phyloP scores from a whole-genome alignment of 2,329 filamentous ascomycete genomes.

The Fusarium transvaalense region DNA sequence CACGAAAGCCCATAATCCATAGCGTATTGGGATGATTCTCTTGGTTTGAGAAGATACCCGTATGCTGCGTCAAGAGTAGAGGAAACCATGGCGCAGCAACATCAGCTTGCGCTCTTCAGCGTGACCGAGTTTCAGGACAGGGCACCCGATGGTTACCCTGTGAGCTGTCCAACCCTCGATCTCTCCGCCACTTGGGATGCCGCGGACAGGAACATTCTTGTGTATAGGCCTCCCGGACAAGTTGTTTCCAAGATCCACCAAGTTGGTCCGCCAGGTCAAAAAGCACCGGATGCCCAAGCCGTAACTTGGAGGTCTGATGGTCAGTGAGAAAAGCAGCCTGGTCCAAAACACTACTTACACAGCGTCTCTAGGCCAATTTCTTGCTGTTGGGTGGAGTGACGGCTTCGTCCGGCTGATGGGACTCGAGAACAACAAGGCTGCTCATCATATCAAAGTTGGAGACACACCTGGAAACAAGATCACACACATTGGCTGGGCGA shows the following conservation, averaged over 20 bases:
- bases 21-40: conserved; percentile 8
- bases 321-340: conserved; percentile 51
- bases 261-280: conserved; percentile 55
- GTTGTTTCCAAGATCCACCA: conserved; percentile 66
- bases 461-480: conserved; percentile 59
- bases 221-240: conserved; percentile 85
- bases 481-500: conserved; percentile 67
- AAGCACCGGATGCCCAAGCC: conserved; percentile 59
- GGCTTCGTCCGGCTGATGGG: conserved; percentile 81
- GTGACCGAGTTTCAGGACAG: conserved; percentile 69
- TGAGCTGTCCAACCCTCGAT: conserved; percentile 88
- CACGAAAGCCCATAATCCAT: neutral
- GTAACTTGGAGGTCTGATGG: conserved; percentile 77
- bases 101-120: conserved; percentile 63
- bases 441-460: conserved; percentile 75
- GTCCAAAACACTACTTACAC: conserved; percentile 1
- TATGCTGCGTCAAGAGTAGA: conserved; percentile 8
- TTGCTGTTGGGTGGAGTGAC: conserved; percentile 88
- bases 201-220: conserved; percentile 75
- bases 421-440: conserved; percentile 83
- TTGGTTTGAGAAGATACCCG: neutral
- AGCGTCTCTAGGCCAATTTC: conserved; percentile 70
- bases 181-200: conserved; percentile 78
- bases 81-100: conserved; percentile 47
- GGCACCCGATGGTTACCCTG: conserved; percentile 69